Base-by-base conservation (phyloP, 108 stramenopile genomes). In the Nitzschia inconspicua region DNA sequence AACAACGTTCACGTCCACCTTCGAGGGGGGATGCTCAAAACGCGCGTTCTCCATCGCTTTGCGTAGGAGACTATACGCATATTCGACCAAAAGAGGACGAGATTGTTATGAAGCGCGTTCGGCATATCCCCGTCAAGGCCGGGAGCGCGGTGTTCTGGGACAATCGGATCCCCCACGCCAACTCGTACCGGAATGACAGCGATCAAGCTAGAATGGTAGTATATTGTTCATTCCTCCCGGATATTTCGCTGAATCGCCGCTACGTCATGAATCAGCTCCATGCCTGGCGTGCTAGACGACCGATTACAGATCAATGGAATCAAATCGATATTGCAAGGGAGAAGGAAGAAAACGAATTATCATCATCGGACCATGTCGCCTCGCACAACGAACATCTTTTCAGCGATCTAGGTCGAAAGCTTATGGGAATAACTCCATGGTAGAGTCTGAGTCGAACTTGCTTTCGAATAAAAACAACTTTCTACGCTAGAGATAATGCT, bases 141-240 rank as follows among this genome's bases (percentile, higher is more conserved):
- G 96, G 96, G 4, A 83, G 77, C 46, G 86, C 73, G 7, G 86
- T 95, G 1, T 84, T 91, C 72, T 97, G 90, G 89, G 95, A 96
- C 53, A 88, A 87, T 77, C 80, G 96, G 0, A 71, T 97, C 10
- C 91, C 94, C 13, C 96, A 97, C 70, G 90, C 79, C 8, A 97
- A 95, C 73, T 72, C 91, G 0, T 82, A 85, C 55, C 80, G 72
- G 47, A 82, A 97, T 65, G 65, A 68, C 47, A 69, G 76, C 16
- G n/a, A 37, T 6, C 52, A 50, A 23, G 62, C 93, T 24, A 79
- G 96, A 25, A 75, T 73, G 10, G 96, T 96, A 1, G 79, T 93
- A 0, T 96, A 96, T 60, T 81, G 82, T 47, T 91, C 92, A 0
- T 92, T 95, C 49, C 56, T 96, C 24, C 96, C 96, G 0, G 81